A percentile compares a stretch with the other conserved stretches of the same genome.
Conservation (phyloP, 2,329 filamentous ascomycete species). For the Paraconiothyrium brasiliense region DNA sequence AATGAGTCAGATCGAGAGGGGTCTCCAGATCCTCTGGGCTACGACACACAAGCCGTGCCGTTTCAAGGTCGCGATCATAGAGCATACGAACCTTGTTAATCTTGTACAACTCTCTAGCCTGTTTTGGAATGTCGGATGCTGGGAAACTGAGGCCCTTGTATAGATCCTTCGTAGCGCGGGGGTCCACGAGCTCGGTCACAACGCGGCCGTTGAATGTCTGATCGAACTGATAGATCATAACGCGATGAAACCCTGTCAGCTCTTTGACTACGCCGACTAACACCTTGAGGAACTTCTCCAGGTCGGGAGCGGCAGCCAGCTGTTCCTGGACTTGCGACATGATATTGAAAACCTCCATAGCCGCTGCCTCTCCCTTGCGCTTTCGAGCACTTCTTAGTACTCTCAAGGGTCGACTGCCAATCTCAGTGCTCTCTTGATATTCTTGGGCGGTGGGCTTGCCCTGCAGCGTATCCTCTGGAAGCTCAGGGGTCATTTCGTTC, state of each 20-base stretch:
- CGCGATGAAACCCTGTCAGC: conserved; percentile 87
- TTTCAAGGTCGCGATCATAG: conserved; percentile 84
- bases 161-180: conserved; percentile 78
- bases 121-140: conserved; percentile 84
- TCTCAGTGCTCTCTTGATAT: conserved; percentile 77
- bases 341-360: conserved; percentile 91
- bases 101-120: conserved; percentile 88
- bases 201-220: conserved; percentile 83
- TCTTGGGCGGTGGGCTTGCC: conserved; percentile 79
- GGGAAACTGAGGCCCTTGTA: conserved; percentile 91
- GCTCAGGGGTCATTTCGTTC: conserved; percentile 66
- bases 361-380: conserved; percentile 78
- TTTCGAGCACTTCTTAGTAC: conserved; percentile 79
- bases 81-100: conserved; percentile 88
- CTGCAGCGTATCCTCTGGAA: conserved; percentile 77
- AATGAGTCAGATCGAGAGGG: conserved; percentile 84
- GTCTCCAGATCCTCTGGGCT: conserved; percentile 75
- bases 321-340: conserved; percentile 93
- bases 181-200: conserved; percentile 87
- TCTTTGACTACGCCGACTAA: conserved; percentile 88
- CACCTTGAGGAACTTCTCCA: conserved; percentile 80
- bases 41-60: conserved; percentile 82
- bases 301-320: conserved; percentile 73
- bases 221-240: conserved; percentile 95
- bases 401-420: conserved; percentile 78